These are phyloP conservation scores for Samsoniella hepiali DNA, from an alignment of 2,329 filamentous ascomycete genomes.

Conservation along the genomic window DNA sequence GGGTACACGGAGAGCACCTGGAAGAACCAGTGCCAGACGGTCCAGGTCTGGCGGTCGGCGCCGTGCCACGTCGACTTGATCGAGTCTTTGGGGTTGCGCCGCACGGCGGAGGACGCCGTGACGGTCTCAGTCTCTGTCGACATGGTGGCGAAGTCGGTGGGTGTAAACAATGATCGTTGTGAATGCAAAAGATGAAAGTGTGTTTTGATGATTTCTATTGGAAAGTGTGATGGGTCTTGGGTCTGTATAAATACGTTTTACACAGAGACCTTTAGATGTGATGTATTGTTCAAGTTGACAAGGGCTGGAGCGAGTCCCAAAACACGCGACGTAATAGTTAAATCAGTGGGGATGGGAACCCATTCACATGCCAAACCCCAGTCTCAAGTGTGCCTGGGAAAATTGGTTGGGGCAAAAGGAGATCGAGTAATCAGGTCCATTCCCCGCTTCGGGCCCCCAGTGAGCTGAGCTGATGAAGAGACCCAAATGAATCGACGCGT, in stretches of 20 bases:
- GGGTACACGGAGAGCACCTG: constrained; percentile 31
- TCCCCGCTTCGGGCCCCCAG: background rate
- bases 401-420: constrained; percentile 9
- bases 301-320: background rate
- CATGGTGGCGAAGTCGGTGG: background rate
- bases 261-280: background rate
- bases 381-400: background rate
- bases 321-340: background rate
- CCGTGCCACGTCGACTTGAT: constrained; percentile 41
- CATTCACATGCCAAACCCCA: constrained; percentile 12
- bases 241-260: background rate
- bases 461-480: background rate
- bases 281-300: background rate
- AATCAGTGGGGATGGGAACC: background rate
- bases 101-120: constrained; percentile 10
- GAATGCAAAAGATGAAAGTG: no score
- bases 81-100: constrained; percentile 30
- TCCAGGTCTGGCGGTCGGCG: constrained; percentile 30
- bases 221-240: background rate
- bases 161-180: background rate
- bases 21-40: constrained; percentile 30
- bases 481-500: background rate
- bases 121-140: constrained; percentile 13
- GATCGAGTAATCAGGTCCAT: constrained; percentile 3
- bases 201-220: background rate